phyloP scores from a whole-genome alignment of 805 yeast species.

The Phaffomyces thermotolerans region DNA sequence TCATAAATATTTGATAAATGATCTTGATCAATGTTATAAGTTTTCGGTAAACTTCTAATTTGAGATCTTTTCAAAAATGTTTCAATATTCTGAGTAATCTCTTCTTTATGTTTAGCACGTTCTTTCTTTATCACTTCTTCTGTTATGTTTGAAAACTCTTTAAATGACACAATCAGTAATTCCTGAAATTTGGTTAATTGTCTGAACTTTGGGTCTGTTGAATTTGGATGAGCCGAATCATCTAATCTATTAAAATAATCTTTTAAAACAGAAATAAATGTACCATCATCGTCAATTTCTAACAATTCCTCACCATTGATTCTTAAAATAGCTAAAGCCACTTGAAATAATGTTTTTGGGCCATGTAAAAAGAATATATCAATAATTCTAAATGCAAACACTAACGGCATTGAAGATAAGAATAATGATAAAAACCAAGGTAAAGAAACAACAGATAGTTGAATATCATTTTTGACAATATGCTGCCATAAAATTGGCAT shows the following conservation, averaged over 20 bases:
- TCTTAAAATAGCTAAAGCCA: slow-evolving; percentile 84
- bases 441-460: slow-evolving; percentile 82
- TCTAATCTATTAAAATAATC: slow-evolving; percentile 73
- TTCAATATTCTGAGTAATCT: slow-evolving; percentile 81
- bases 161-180: slow-evolving; percentile 83
- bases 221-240: slow-evolving; percentile 68
- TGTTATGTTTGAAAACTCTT: slow-evolving; percentile 76
- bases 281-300: slow-evolving; percentile 83
- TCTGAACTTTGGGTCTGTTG: slow-evolving; percentile 55
- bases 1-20: slow-evolving; percentile 75
- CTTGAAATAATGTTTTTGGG: slow-evolving; percentile 81
- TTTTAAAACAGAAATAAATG: slow-evolving; percentile 78
- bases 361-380: slow-evolving; percentile 91
- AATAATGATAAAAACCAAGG: slow-evolving; percentile 95
- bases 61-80: slow-evolving; percentile 89
- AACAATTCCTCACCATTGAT: slow-evolving; percentile 81
- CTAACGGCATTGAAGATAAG: slow-evolving; percentile 89
- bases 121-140: slow-evolving; percentile 66
- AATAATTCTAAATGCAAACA: slow-evolving; percentile 84
- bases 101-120: slow-evolving; percentile 63
- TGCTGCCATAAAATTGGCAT: slow-evolving; percentile 88
- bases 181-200: slow-evolving; percentile 82
- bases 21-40: slow-evolving; percentile 48
- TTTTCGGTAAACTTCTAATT: slow-evolving; percentile 74
- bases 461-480: slow-evolving; percentile 72